phyloP scores from a whole-genome alignment of 768 basidiomycete species.

The Nidularia pulvinata region DNA sequence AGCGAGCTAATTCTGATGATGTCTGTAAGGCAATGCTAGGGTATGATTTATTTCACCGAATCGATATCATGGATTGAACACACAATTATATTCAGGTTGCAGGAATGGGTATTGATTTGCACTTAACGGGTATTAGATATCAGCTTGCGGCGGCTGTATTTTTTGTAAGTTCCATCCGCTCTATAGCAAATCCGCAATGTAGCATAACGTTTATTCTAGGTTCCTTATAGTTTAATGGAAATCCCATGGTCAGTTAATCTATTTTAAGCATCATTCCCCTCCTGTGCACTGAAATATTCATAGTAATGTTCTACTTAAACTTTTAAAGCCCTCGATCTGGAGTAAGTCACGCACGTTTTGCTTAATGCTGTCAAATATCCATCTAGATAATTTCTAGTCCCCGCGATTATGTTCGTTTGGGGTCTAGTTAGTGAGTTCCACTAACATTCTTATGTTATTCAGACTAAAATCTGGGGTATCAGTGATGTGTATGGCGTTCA shows the following conservation, averaged over 20 bases:
- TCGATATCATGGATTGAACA: background rate
- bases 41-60: constrained; percentile 1
- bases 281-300: background rate
- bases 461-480: background rate
- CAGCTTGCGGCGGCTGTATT: constrained; percentile 22
- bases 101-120: constrained; percentile 34
- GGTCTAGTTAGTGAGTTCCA: constrained; percentile 18
- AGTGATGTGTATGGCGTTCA: constrained; percentile 22
- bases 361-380: background rate
- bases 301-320: constrained; percentile 20
- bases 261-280: background rate
- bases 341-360: constrained; percentile 8
- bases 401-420: constrained; percentile 19
- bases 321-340: constrained; percentile 22
- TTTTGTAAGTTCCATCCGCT: constrained; percentile 11
- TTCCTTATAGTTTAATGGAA: constrained; percentile 22
- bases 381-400: constrained; percentile 6
- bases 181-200: too few relatives aligned
- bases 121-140: constrained; percentile 18
- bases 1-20: background rate
- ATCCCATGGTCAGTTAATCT: constrained; percentile 16
- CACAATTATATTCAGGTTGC: constrained; percentile 24
- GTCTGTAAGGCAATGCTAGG: constrained; percentile 31
- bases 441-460: background rate
- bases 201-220: constrained; percentile 6